Base-by-base conservation (phyloP, 352 stramenopile genomes). In the Globisporangium cederbergense region DNA sequence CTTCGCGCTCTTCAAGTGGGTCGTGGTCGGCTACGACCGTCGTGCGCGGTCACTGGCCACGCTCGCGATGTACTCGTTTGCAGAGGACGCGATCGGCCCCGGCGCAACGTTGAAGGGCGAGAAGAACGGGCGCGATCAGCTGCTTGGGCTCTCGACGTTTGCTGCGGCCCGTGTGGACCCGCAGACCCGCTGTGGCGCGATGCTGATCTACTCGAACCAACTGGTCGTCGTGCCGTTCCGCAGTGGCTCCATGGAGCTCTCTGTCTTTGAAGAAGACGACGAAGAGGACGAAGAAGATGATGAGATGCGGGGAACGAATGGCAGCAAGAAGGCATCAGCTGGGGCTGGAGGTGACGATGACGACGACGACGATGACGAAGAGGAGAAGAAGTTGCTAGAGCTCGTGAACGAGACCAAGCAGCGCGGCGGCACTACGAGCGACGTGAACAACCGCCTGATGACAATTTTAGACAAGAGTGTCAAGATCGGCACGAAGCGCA, bases 141-240 rank as follows among this genome's bases (percentile, higher is more conserved):
- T 93, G 51, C 72, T 92, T 6, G 87, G 87, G 10, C 73, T 90
- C 18, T 84, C 70, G 1, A 85, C 83, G 22, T 73, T 78, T 28
- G 70, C 82, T 0, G 60, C 77, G 2, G 80, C 79, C 4, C 70
- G 79, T 34, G 77, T 91, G 18, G 87, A 96, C 53, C 81, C 87
- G 4, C 85, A 94, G 67, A 88, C 81, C 32, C 73, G 87, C 9
- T 96, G 87, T 66, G 81, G 79, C 3, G 84, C 85, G 14, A 91
- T 96, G 82, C 70, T 96, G 28, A 73, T 93, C 38, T 96, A 96
- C 76, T 70, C 69, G 18, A 86, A 93, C 64, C 87, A 96, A 65
- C 64, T 96, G 32, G 83, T 93, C 8, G 67, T 96, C 63, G 81
- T 96, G 43, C 87, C 87, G 4, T 93, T 96, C 58, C 70, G 83